Conservation (phyloP, 1,139 yeast genomes). For the Scheffersomyces cryptocercus region DNA sequence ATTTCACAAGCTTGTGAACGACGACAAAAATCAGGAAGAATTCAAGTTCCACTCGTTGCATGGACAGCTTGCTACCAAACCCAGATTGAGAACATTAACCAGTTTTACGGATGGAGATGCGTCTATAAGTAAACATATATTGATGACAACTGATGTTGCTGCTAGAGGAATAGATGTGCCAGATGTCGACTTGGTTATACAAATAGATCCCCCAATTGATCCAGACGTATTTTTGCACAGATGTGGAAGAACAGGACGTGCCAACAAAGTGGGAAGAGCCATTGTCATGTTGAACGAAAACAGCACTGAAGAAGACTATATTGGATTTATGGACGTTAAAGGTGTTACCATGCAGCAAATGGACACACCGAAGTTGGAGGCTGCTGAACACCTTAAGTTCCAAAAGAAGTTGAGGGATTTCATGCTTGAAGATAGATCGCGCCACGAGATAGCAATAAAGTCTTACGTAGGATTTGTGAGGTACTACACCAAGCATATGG, state of each 20-base stretch:
- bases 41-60: constrained; percentile 68
- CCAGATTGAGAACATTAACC: constrained; percentile 70
- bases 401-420: constrained; percentile 48
- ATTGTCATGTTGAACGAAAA: constrained; percentile 69
- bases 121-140: constrained; percentile 50
- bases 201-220: constrained; percentile 88
- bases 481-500: constrained; percentile 88
- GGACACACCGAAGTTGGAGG: constrained; percentile 20
- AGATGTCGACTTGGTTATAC: constrained; percentile 85
- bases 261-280: constrained; percentile 80
- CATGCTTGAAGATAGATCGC: constrained; percentile 70
- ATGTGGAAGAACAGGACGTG: constrained; percentile 96
- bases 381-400: constrained; percentile 22
- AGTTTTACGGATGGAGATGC: constrained; percentile 53
- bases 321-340: constrained; percentile 78
- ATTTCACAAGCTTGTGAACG: constrained; percentile 34
- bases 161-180: constrained; percentile 94
- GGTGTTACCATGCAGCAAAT: constrained; percentile 55
- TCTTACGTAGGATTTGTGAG: constrained; percentile 83
- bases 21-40: constrained; percentile 16
- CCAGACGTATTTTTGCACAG: constrained; percentile 91
- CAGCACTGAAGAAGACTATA: constrained; percentile 72
- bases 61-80: constrained; percentile 77
- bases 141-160: constrained; percentile 85
- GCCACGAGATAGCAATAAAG: constrained; percentile 77